Evolutionary conservation across 2,329 filamentous ascomycete species (phyloP).

Genomic region (Hortaea sp.): DNA sequence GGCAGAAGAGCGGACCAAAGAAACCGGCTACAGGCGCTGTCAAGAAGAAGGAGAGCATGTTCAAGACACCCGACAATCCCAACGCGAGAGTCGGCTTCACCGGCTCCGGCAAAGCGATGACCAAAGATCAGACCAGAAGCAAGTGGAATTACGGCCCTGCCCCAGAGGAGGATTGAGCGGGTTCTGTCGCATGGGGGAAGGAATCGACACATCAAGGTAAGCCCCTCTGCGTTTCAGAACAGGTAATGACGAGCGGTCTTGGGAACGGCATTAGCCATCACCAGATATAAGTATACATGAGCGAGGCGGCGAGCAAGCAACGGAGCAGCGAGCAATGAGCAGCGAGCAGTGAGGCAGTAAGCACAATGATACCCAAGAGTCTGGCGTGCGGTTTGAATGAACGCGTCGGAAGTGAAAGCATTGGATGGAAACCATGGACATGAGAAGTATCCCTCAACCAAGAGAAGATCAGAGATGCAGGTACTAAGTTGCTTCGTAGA

Average conservation of each 20-base stretch:
- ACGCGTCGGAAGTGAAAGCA: neutral
- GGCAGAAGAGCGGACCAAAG: slow-evolving; percentile 56
- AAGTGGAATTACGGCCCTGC: slow-evolving; percentile 11
- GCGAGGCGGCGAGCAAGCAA: no score
- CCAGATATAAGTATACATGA: no score
- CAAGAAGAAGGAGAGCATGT: slow-evolving; percentile 22
- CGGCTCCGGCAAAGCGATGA: slow-evolving; percentile 90
- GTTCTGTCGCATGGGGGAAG: neutral
- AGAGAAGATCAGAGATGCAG: neutral
- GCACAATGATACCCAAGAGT: no score
- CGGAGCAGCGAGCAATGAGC: no score
- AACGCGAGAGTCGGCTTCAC: slow-evolving; percentile 91
- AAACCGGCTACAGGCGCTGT: slow-evolving; percentile 14
- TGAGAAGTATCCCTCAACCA: slow-evolving; percentile 4
- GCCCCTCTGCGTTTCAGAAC: neutral
- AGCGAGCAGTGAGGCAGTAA: no score
- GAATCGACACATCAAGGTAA: neutral
- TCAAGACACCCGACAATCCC: slow-evolving; percentile 65
- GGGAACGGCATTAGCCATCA: neutral
- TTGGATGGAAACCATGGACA: neutral
- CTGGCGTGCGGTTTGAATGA: neutral
- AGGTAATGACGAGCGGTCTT: neutral
- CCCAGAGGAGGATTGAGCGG: neutral
- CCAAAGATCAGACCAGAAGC: slow-evolving; percentile 54
- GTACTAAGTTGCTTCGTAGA: slow-evolving; percentile 4